Conservation (phyloP, 495 filamentous ascomycete genomes). For the Neurospora terricola region DNA sequence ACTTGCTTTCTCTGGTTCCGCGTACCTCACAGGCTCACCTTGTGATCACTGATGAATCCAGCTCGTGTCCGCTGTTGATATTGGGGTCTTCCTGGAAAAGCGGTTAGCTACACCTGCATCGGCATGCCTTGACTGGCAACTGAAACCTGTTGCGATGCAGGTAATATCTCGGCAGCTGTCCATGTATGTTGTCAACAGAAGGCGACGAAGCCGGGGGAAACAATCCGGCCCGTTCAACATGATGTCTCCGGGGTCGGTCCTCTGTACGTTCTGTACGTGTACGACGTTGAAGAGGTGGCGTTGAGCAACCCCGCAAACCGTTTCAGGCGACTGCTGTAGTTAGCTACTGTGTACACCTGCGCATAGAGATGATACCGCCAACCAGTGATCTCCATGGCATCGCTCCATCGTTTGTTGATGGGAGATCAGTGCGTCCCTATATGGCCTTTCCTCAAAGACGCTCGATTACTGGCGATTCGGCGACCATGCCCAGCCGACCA, state of each 20-base stretch:
- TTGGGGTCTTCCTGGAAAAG: background rate
- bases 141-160: background rate
- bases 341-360: background rate
- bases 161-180: background rate
- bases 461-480: background rate
- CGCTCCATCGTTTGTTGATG: background rate
- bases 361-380: background rate
- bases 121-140: background rate
- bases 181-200: background rate
- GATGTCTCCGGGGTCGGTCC: background rate
- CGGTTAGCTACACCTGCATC: background rate
- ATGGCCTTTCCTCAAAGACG: background rate
- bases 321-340: background rate
- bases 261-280: background rate
- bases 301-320: background rate
- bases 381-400: background rate
- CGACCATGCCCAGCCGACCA: background rate
- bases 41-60: background rate
- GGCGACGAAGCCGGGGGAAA: background rate
- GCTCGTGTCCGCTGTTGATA: background rate
- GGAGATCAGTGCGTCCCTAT: background rate
- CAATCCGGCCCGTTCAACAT: background rate
- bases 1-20: too few relatives aligned
- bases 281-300: background rate
- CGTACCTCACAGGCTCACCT: background rate